phyloP scores from a whole-genome alignment of 352 stramenopile genomes.

The Vaucheria bursata region DNA sequence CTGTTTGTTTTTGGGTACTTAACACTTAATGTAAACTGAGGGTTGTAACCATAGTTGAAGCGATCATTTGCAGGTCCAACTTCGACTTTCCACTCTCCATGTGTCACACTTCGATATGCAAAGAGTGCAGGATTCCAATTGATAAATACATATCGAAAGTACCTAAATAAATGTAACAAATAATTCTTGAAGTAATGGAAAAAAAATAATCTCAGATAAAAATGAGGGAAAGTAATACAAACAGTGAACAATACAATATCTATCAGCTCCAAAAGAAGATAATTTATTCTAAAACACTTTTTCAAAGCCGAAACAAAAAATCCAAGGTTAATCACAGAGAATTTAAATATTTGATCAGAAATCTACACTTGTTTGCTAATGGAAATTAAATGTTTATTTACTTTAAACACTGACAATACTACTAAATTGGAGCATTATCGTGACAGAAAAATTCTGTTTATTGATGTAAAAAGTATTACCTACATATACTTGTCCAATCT shows the following conservation, averaged over 20 bases:
- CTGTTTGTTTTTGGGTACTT: slow-evolving; percentile 7
- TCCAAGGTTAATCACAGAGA: no score
- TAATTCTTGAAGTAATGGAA: not conserved
- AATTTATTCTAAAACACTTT: no score
- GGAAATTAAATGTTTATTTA: no score
- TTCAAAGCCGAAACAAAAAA: no score
- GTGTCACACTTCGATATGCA: slow-evolving; percentile 59
- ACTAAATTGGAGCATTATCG: no score
- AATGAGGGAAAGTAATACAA: not conserved
- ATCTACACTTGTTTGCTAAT: no score
- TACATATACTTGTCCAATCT: slow-evolving; percentile 54
- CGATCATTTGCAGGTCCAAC: slow-evolving; percentile 69
- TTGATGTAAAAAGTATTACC: no score
- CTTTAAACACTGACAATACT: no score
- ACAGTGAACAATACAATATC: no score
- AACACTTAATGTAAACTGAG: slow-evolving; percentile 32
- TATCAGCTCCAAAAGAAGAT: no score
- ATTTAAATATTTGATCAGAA: no score
- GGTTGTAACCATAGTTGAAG: slow-evolving; percentile 52
- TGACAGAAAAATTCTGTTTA: no score
- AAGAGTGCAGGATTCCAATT: slow-evolving; percentile 82
- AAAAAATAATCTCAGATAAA: not conserved
- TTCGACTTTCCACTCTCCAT: slow-evolving; percentile 70
- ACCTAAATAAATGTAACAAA: slow-evolving; percentile 65
- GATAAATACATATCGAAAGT: slow-evolving; percentile 76